Percentiles rank a stretch among this genome's conserved stretches.
Conservation (phyloP, 352 stramenopile genomes). For the Globisporangium carolinianum region DNA sequence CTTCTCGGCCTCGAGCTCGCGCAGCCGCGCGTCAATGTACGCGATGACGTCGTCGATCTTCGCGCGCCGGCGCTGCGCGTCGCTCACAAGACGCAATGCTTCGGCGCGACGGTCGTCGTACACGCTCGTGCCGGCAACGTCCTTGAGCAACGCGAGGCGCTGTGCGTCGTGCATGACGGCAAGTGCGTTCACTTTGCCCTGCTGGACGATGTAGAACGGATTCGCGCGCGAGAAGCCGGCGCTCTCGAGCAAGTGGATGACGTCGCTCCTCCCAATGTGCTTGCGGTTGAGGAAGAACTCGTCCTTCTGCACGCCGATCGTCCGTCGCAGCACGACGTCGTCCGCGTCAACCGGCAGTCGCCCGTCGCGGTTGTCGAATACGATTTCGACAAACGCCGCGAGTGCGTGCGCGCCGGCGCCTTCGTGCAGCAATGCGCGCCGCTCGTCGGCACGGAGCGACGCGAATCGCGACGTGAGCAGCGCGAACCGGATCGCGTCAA, state of each 20-base stretch:
- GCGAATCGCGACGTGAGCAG: slow-evolving; percentile 91
- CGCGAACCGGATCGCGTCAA: slow-evolving; percentile 99
- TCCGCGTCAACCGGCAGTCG: slow-evolving; percentile 89
- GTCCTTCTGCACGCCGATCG: slow-evolving; percentile 99
- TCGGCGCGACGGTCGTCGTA: slow-evolving; percentile 98
- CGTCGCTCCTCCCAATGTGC: slow-evolving; percentile 96
- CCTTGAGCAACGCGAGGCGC: slow-evolving; percentile 96
- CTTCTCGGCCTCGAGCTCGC: slow-evolving; percentile 98
- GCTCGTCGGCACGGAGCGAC: slow-evolving; percentile 89
- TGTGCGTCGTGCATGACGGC: slow-evolving; percentile 98
- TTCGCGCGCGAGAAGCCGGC: slow-evolving; percentile 98
- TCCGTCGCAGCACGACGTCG: slow-evolving; percentile 95
- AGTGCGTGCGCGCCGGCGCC: slow-evolving; percentile 92
- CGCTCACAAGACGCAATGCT: slow-evolving; percentile 95
- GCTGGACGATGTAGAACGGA: slow-evolving; percentile 99
- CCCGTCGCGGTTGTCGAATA: slow-evolving; percentile 99
- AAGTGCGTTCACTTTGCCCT: slow-evolving; percentile 98
- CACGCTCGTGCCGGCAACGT: slow-evolving; percentile 97
- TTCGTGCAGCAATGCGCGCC: slow-evolving; percentile 94
- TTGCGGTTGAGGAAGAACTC: slow-evolving; percentile 99
- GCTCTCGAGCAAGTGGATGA: slow-evolving; percentile 97
- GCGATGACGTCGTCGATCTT: slow-evolving; percentile 96
- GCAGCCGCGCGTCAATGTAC: slow-evolving; percentile 92
- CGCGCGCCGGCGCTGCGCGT: slow-evolving; percentile 91
- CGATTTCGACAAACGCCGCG: slow-evolving; percentile 97